A percentile compares a stretch with the other conserved stretches of the same genome.
phyloP scores from a whole-genome alignment of 108 stramenopile species.

The Fragilariopsis cylindrus region DNA sequence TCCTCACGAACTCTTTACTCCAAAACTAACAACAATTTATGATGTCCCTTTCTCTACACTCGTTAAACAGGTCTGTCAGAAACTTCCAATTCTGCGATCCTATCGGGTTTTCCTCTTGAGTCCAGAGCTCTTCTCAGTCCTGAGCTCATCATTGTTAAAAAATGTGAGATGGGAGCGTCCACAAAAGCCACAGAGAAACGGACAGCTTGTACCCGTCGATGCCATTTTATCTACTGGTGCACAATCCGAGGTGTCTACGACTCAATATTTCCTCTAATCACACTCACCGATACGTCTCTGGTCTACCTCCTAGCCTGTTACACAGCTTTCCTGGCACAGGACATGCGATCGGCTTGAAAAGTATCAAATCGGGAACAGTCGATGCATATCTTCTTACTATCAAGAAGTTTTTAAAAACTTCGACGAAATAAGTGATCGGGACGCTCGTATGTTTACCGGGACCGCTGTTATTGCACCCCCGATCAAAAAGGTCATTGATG shows the following conservation, averaged over 20 bases:
- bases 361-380: slow-evolving; percentile 3
- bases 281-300: neutral
- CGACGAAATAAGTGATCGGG: neutral
- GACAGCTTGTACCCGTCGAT: slow-evolving; percentile 12
- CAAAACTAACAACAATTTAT: neutral
- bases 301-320: neutral
- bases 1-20: neutral
- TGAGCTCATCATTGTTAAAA: neutral
- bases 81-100: neutral
- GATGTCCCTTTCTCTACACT: neutral
- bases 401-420: neutral
- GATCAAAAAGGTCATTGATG: neutral
- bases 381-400: slow-evolving; percentile 1
- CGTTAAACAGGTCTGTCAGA: slow-evolving; percentile 14
- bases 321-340: slow-evolving; percentile 1
- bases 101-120: slow-evolving; percentile 2
- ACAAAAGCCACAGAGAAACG: neutral
- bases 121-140: slow-evolving; percentile 12
- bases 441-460: neutral
- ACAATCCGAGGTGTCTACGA: neutral
- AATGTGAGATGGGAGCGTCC: neutral
- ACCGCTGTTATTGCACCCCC: neutral
- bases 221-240: slow-evolving; percentile 8
- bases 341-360: neutral
- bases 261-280: neutral